Percentiles rank a stretch among this genome's conserved stretches.
Evolutionary conservation across 768 basidiomycete species (phyloP).

Genomic region (Hortiboletus campestris): DNA sequence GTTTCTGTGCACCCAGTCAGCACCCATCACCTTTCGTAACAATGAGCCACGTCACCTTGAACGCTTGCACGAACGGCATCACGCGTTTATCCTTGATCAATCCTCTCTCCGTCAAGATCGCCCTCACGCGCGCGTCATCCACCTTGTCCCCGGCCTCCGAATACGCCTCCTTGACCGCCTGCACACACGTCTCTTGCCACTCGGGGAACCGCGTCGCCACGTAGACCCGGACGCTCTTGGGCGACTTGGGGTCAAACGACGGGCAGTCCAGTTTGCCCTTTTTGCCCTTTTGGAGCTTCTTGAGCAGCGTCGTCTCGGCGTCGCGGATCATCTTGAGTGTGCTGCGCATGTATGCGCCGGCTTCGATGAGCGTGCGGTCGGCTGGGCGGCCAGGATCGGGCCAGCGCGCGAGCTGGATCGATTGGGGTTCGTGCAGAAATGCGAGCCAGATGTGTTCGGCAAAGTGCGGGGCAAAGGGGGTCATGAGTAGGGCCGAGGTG

Average conservation of each 20-base stretch:
- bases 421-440: conserved; percentile 68
- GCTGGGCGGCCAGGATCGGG: conserved; percentile 62
- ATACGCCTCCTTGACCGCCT: conserved; percentile 69
- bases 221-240: conserved; percentile 85
- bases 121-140: conserved; percentile 78
- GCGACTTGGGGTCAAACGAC: conserved; percentile 81
- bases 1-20: conserved; percentile 55
- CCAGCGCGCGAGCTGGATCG: conserved; percentile 84
- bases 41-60: conserved; percentile 65
- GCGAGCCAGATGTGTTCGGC: conserved; percentile 86
- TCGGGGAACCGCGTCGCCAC: conserved; percentile 88
- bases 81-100: conserved; percentile 93
- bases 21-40: neutral
- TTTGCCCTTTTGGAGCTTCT: conserved; percentile 78
- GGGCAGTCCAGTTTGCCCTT: conserved; percentile 46
- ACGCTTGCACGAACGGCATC: conserved; percentile 92
- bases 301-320: conserved; percentile 74
- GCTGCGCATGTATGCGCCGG: conserved; percentile 81
- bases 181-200: conserved; percentile 88
- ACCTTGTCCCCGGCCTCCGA: conserved; percentile 56
- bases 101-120: conserved; percentile 63
- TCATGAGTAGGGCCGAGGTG: conserved; percentile 71
- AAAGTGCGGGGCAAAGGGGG: conserved; percentile 91
- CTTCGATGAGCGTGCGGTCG: conserved; percentile 66
- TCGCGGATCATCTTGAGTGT: conserved; percentile 92